A percentile compares a stretch with the other conserved stretches of the same genome.
phyloP scores from a whole-genome alignment of 1,284 basidiomycete genomes.

The Taiwanofungus camphoratus region DNA sequence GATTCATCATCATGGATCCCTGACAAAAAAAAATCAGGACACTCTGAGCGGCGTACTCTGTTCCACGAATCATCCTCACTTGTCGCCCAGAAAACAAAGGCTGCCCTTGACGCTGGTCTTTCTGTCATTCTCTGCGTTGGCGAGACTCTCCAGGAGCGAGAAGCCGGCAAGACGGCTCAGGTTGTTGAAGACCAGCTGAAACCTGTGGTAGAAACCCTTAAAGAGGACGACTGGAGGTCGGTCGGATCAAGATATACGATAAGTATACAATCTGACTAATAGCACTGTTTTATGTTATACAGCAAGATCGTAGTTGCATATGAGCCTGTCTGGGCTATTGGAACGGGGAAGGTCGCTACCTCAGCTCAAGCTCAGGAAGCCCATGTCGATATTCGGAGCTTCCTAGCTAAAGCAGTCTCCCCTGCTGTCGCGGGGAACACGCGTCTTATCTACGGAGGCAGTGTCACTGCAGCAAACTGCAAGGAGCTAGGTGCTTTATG shows the following conservation, averaged over 20 bases:
- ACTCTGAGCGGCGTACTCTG: conserved; percentile 92
- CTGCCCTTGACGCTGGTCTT: conserved; percentile 70
- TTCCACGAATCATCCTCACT: conserved; percentile 86
- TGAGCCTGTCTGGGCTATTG: conserved; percentile 98
- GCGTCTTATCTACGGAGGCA: conserved; percentile 95
- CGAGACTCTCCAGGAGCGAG: conserved; percentile 89
- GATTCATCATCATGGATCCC: background rate
- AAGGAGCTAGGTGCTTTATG: too few relatives aligned
- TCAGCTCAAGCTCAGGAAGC: conserved; percentile 90
- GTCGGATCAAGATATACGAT: background rate
- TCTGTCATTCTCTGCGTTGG: conserved; percentile 95
- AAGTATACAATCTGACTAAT: background rate
- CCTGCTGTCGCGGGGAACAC: conserved; percentile 67
- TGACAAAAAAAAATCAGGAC: conserved; percentile 40
- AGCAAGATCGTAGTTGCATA: conserved; percentile 94
- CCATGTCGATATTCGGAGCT: conserved; percentile 81
- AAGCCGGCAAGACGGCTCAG: conserved; percentile 70
- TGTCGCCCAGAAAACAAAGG: conserved; percentile 85
- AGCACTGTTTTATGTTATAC: conserved; percentile 2
- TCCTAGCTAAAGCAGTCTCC: conserved; percentile 66
- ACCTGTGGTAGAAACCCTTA: conserved; percentile 65
- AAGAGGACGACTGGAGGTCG: conserved; percentile 76
- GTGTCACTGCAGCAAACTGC: conserved; percentile 85
- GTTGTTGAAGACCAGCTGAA: conserved; percentile 84
- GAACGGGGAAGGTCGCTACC: conserved; percentile 94